These are phyloP conservation scores for Basidiobolus meristosporus DNA, from an alignment of 371 early-diverging fungal genomes.

Conservation along the genomic window DNA sequence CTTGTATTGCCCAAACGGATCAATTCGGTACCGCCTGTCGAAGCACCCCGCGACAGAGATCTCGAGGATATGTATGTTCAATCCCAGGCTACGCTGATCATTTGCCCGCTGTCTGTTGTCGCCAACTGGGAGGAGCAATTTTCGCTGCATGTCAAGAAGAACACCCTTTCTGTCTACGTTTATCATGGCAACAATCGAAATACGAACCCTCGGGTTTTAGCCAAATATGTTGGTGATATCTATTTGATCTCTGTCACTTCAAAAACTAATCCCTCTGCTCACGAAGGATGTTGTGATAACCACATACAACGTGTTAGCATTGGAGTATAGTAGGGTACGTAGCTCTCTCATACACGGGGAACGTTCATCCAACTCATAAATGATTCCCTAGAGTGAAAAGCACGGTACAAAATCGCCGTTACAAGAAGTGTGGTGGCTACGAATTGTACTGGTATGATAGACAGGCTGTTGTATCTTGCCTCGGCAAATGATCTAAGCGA, in stretches of 20 bases:
- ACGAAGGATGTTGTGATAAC: constrained; percentile 38
- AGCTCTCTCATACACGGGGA: no score
- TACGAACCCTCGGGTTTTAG: not conserved
- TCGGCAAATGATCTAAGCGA: no score
- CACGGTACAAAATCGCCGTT: no score
- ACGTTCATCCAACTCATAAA: no score
- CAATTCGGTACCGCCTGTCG: no score
- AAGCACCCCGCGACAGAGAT: not conserved
- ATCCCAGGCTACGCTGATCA: not conserved
- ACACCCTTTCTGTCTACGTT: not conserved
- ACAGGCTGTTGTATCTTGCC: no score
- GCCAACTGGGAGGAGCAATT: not conserved
- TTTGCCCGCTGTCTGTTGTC: not conserved
- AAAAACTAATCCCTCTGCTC: constrained; percentile 8
- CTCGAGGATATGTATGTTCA: not conserved
- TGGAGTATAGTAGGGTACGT: constrained; percentile 24
- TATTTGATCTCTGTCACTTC: no score
- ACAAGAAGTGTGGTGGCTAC: constrained; percentile 26
- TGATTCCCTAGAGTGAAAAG: no score
- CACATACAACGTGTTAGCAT: constrained; percentile 30
- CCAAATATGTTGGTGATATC: not conserved
- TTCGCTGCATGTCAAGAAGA: not conserved
- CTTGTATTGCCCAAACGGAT: no score
- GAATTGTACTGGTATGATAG: constrained; percentile 18
- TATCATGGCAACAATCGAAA: not conserved